Conservation (phyloP, 345 rosid species). For the Physaria fendleri region DNA sequence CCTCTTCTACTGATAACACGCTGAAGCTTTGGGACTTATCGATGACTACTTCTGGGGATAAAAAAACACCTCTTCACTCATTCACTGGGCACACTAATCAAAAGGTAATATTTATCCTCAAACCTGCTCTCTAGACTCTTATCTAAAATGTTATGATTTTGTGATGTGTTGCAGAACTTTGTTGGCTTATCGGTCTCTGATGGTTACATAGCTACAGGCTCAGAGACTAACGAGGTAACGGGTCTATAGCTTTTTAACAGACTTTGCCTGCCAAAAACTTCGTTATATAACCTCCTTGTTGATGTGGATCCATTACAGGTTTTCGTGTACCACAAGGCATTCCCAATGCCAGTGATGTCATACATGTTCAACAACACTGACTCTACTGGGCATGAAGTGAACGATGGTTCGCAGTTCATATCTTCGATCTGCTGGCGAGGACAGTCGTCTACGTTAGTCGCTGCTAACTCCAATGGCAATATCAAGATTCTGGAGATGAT, state of each 20-base stretch:
- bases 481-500: constrained; percentile 87
- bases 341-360: constrained; percentile 90
- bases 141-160: constrained; percentile 2
- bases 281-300: not conserved
- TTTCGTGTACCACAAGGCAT: constrained; percentile 86
- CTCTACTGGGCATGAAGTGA: constrained; percentile 43
- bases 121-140: not conserved
- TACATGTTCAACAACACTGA: constrained; percentile 63
- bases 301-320: constrained; percentile 44
- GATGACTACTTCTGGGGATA: constrained; percentile 53
- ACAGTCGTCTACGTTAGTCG: constrained; percentile 64
- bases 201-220: constrained; percentile 97
- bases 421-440: constrained; percentile 90
- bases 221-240: constrained; percentile 97
- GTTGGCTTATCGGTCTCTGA: constrained; percentile 90
- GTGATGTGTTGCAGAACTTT: constrained; percentile 58
- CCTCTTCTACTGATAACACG: constrained; percentile 92
- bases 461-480: constrained; percentile 84
- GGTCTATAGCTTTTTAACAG: not conserved
- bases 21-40: constrained; percentile 98
- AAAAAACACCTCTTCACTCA: constrained; percentile 73
- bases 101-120: constrained; percentile 42
- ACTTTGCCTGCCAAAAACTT: not conserved
- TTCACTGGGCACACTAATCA: constrained; percentile 80
- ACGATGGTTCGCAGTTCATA: constrained; percentile 34